Conservation (phyloP, 2,329 filamentous ascomycete species). For the Pestalotiopsis sp. region DNA sequence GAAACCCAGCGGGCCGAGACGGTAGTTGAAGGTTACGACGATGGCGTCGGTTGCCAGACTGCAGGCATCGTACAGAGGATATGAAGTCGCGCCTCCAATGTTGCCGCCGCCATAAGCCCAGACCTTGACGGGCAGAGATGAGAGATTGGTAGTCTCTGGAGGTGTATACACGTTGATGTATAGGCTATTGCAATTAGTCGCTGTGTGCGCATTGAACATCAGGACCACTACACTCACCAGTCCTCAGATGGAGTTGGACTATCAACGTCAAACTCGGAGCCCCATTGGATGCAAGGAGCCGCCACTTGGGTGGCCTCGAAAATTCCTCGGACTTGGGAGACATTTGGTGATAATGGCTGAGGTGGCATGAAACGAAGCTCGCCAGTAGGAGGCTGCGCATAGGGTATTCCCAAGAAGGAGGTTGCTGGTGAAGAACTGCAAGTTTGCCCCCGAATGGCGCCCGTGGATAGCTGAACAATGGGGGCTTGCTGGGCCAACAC, state of each 20-base stretch:
- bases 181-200: neutral
- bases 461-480: neutral
- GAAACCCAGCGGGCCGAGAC: neutral
- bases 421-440: neutral
- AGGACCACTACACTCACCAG: neutral
- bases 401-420: neutral
- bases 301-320: neutral
- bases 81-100: neutral
- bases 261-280: neutral
- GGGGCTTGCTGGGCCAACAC: neutral
- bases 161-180: neutral
- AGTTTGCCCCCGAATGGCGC: neutral
- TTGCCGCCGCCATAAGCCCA: conserved; percentile 1
- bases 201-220: neutral
- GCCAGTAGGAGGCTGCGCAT: neutral
- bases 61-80: neutral
- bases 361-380: neutral
- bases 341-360: neutral
- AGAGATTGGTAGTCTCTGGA: neutral
- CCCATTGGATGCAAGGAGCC: neutral
- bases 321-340: neutral
- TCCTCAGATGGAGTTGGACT: neutral
- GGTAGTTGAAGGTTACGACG: neutral
- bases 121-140: neutral
- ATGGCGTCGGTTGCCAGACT: neutral